phyloP scores from a whole-genome alignment of 345 rosid species.

The Dovyalis caffra region DNA sequence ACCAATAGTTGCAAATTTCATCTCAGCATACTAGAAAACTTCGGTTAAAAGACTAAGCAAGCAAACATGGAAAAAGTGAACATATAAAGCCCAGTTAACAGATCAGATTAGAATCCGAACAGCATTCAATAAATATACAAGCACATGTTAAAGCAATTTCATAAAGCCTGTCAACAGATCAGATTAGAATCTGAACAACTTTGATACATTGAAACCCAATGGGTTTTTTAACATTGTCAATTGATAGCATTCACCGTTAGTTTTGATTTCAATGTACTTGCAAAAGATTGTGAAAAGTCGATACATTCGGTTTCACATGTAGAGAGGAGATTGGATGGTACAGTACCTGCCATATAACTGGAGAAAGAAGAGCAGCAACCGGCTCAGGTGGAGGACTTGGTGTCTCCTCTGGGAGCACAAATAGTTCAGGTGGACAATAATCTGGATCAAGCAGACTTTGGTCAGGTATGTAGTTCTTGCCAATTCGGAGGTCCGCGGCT shows the following conservation, averaged over 20 bases:
- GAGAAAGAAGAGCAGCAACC: slow-evolving; percentile 84
- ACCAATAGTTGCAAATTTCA: slow-evolving; percentile 18
- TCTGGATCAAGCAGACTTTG: slow-evolving; percentile 79
- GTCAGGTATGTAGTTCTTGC: slow-evolving; percentile 79
- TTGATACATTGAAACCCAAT: too few relatives aligned
- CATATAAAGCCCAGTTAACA: not conserved
- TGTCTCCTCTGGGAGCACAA: slow-evolving; percentile 91
- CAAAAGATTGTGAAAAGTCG: not conserved
- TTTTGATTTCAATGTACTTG: not conserved
- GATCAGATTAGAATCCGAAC: not conserved
- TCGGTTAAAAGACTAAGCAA: not conserved
- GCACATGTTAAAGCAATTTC: too few relatives aligned
- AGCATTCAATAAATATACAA: too few relatives aligned
- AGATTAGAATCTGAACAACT: too few relatives aligned
- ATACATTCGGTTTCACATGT: not conserved
- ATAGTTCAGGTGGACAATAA: slow-evolving; percentile 90
- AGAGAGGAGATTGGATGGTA: not conserved
- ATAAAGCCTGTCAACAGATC: not conserved
- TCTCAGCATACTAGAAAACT: slow-evolving; percentile 11
- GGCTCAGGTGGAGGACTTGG: slow-evolving; percentile 97
- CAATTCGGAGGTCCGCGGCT: slow-evolving; percentile 95
- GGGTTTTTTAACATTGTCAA: too few relatives aligned
- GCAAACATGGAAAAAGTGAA: too few relatives aligned
- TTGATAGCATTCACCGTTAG: too few relatives aligned
- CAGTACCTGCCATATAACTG: slow-evolving; percentile 83